Conservation (phyloP, 768 basidiomycete genomes). For the Tulasnella sp. region DNA sequence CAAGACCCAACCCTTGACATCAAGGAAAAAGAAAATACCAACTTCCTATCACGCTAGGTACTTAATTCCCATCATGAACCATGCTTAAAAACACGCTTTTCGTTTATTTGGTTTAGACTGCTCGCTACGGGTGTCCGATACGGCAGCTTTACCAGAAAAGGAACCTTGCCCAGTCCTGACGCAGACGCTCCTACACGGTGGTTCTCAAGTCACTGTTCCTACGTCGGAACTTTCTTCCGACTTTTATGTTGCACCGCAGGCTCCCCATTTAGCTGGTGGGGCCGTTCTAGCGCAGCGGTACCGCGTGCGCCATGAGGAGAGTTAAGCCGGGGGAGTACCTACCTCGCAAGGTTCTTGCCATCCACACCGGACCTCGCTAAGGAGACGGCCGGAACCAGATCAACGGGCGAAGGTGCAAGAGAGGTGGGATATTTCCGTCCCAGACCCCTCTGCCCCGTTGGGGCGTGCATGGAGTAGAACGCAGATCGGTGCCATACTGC, state of each 20-base stretch:
- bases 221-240: not conserved
- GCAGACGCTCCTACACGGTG: not conserved
- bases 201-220: not conserved
- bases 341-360: too few species aligned
- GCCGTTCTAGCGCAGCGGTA: not conserved
- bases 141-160: not conserved
- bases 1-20: too few species aligned
- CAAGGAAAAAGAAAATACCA: too few species aligned
- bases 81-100: not conserved
- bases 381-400: not conserved
- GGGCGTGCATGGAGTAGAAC: too few species aligned
- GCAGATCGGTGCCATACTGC: too few species aligned
- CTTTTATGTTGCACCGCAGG: not conserved
- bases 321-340: not conserved
- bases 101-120: not conserved
- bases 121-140: not conserved
- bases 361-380: not conserved
- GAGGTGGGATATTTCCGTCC: too few species aligned
- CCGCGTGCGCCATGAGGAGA: not conserved
- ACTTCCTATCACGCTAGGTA: too few species aligned
- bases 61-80: too few species aligned
- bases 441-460: too few species aligned
- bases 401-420: too few species aligned
- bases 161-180: too few species aligned
- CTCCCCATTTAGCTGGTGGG: too few species aligned